phyloP scores from a whole-genome alignment of 2,329 filamentous ascomycete genomes.

The Curvularia verruculosa region DNA sequence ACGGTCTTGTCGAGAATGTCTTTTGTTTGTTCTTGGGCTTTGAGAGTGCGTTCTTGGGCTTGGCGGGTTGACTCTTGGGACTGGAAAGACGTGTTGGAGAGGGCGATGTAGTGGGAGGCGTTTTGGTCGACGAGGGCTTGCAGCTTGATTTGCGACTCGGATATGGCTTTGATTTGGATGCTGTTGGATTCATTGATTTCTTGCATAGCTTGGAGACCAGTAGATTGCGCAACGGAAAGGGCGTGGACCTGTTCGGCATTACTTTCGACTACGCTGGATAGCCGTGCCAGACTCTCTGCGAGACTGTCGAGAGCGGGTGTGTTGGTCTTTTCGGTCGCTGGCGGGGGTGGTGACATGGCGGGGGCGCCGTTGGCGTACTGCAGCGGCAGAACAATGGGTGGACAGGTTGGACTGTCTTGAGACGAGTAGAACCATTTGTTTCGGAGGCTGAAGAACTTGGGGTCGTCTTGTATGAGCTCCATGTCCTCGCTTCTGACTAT shows the following conservation, averaged over 20 bases:
- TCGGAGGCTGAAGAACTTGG: conserved; percentile 36
- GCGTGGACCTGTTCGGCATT: conserved; percentile 44
- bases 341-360: conserved; percentile 14
- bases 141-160: conserved; percentile 39
- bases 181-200: conserved; percentile 46
- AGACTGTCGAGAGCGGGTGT: conserved; percentile 32
- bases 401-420: conserved; percentile 29
- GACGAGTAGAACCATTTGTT: conserved; percentile 46
- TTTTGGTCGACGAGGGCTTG: conserved; percentile 42
- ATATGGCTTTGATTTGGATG: conserved; percentile 44
- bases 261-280: conserved; percentile 36
- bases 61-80: conserved; percentile 36
- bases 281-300: conserved; percentile 32
- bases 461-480: conserved; percentile 42
- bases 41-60: conserved; percentile 35
- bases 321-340: conserved; percentile 13
- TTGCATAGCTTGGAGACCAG: conserved; percentile 45
- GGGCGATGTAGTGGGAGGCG: conserved; percentile 44
- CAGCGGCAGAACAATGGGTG: conserved; percentile 36
- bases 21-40: conserved; percentile 36
- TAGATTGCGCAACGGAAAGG: conserved; percentile 43
- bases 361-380: conserved; percentile 38
- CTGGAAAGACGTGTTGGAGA: conserved; percentile 41
- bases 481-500: conserved; percentile 45
- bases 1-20: conserved; percentile 35